These are phyloP conservation scores for Gentiana macrophylla DNA, from an alignment of 257 asterid species.

Conservation along the genomic window DNA sequence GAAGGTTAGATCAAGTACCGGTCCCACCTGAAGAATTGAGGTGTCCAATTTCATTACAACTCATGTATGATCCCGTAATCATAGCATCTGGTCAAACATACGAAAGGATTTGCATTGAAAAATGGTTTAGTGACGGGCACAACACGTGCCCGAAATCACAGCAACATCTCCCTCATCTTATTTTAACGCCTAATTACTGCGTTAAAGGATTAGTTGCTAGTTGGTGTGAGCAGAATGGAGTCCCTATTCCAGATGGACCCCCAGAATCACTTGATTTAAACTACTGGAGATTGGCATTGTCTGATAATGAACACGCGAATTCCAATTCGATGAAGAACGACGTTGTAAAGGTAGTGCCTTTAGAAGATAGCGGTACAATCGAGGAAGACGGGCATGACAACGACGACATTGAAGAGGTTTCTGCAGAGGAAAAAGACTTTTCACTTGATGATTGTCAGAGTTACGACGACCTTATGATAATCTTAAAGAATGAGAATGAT, in stretches of 20 bases:
- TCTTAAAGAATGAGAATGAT: constrained; percentile 45
- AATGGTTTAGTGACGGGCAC: constrained; percentile 91
- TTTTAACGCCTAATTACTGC: constrained; percentile 84
- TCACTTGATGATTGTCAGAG: constrained; percentile 37
- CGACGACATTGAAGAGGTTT: constrained; percentile 40
- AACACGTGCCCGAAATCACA: constrained; percentile 94
- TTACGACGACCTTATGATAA: constrained; percentile 42
- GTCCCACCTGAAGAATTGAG: constrained; percentile 92
- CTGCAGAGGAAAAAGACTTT: constrained; percentile 38
- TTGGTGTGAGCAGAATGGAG: constrained; percentile 90
- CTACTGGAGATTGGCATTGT: constrained; percentile 89
- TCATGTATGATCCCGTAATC: constrained; percentile 90
- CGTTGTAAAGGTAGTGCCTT: constrained; percentile 75
- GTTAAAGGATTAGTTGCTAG: constrained; percentile 90
- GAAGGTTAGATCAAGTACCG: constrained; percentile 61
- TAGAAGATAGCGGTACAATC: constrained; percentile 61
- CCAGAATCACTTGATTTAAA: constrained; percentile 96
- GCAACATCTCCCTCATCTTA: constrained; percentile 86
- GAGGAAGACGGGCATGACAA: too few species aligned
- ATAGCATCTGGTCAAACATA: constrained; percentile 98
- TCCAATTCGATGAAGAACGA: constrained; percentile 49
- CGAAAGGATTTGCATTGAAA: constrained; percentile 91
- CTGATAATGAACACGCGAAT: constrained; percentile 65
- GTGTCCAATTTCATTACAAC: constrained; percentile 92
- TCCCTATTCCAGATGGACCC: constrained; percentile 79